A percentile compares a stretch with the other conserved stretches of the same genome.
phyloP scores from a whole-genome alignment of 345 rosid species.

The Brassica juncea region DNA sequence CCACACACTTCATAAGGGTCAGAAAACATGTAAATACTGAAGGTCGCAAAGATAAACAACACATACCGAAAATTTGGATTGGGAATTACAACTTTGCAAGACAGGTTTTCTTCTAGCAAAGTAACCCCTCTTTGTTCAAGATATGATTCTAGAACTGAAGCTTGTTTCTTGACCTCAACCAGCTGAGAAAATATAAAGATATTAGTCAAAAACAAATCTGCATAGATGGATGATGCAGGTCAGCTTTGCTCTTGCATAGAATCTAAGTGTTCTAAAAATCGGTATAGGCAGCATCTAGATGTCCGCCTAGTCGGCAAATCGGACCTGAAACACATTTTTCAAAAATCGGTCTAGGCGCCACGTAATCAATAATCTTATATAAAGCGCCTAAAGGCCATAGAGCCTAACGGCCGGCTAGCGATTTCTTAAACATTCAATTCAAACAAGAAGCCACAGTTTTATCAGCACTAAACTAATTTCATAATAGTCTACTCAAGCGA shows the following conservation, averaged over 20 bases:
- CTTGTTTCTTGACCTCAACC: constrained; percentile 57
- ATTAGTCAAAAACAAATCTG: not conserved
- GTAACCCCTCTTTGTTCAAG: constrained; percentile 85
- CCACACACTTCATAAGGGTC: not conserved
- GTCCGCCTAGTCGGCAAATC: too few relatives aligned
- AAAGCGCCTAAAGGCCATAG: too few relatives aligned
- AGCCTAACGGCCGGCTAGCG: too few relatives aligned
- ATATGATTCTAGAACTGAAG: constrained; percentile 78
- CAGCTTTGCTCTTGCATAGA: not conserved
- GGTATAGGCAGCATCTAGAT: too few relatives aligned
- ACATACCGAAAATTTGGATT: constrained; percentile 83
- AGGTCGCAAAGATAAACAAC: not conserved
- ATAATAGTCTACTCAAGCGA: not conserved
- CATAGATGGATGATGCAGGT: not conserved
- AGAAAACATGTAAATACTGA: not conserved
- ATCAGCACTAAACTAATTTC: not conserved
- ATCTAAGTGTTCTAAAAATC: too few relatives aligned
- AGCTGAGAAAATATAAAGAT: constrained; percentile 47
- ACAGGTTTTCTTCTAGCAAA: constrained; percentile 71
- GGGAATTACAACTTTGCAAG: constrained; percentile 84
- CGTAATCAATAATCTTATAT: too few relatives aligned
- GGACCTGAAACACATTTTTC: too few relatives aligned
- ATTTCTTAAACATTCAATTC: too few relatives aligned
- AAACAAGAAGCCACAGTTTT: not conserved
- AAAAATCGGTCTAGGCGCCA: too few relatives aligned